These are phyloP conservation scores for Talaromyces sp. DNA, from an alignment of 2,329 filamentous ascomycete genomes.

Conservation along the genomic window DNA sequence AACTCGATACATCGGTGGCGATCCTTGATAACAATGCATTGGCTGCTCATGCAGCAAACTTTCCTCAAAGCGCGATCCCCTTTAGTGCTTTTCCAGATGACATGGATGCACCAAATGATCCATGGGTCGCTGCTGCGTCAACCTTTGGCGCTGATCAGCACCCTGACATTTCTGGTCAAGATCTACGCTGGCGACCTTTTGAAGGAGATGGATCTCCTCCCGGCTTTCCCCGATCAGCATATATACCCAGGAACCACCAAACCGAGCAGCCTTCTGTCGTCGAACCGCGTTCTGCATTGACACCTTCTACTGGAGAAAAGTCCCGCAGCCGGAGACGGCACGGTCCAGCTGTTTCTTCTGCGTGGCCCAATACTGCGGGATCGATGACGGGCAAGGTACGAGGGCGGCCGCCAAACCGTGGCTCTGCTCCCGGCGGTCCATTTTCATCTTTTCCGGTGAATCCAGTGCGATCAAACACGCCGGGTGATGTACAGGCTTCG, in stretches of 20 bases:
- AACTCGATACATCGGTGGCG: constrained; percentile 55
- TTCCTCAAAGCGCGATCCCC: constrained; percentile 51
- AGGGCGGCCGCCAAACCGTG: constrained; percentile 73
- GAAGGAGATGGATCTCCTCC: constrained; percentile 59
- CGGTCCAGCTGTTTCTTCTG: constrained; percentile 83
- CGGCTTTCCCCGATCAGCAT: constrained; percentile 73
- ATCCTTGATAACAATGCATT: constrained; percentile 41
- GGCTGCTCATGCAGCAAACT: constrained; percentile 45
- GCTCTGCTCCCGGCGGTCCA: constrained; percentile 61
- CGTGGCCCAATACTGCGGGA: constrained; percentile 69
- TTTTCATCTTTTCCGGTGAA: constrained; percentile 67
- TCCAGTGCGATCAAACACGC: constrained; percentile 49
- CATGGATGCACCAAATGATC: constrained; percentile 42
- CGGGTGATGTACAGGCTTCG: constrained; percentile 36
- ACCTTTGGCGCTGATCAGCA: constrained; percentile 42
- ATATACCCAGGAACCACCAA: constrained; percentile 55
- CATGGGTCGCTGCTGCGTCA: constrained; percentile 39
- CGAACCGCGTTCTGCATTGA: constrained; percentile 69
- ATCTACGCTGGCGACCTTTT: constrained; percentile 48
- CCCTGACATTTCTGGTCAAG: constrained; percentile 27
- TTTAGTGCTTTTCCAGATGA: constrained; percentile 55
- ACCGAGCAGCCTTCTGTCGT: constrained; percentile 39
- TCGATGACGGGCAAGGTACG: constrained; percentile 66
- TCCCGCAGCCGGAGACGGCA: constrained; percentile 56
- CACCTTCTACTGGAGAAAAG: constrained; percentile 53